A percentile compares a stretch with the other conserved stretches of the same genome.
Evolutionary conservation across 768 basidiomycete genomes (phyloP).

Genomic region (Tephrocybe rancida): DNA sequence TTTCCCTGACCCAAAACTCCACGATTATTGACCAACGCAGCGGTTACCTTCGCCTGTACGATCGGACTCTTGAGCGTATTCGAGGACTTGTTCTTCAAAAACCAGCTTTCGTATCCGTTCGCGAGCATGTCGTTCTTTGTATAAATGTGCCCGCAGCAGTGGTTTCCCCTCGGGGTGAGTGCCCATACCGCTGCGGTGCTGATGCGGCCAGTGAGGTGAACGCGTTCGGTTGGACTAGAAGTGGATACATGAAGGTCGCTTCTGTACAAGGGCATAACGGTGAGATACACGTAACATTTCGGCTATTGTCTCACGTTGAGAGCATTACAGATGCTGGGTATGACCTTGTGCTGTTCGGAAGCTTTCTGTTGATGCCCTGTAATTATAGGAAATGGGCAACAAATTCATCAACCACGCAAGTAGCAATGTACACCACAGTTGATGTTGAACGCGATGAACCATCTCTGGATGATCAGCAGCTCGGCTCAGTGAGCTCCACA

Average conservation of each 20-base stretch:
- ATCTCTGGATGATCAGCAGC: background rate
- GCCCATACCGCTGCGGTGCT: background rate
- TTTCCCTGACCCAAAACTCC: background rate
- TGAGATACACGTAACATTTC: background rate
- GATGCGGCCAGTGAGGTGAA: slow-evolving; percentile 3
- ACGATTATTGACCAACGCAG: background rate
- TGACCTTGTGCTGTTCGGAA: background rate
- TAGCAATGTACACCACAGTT: background rate
- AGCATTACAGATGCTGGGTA: slow-evolving; percentile 1
- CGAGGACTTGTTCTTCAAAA: background rate
- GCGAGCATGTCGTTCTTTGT: slow-evolving; percentile 1
- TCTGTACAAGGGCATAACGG: background rate
- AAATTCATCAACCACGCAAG: background rate
- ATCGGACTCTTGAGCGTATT: background rate
- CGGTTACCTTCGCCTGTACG: background rate
- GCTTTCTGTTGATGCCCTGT: background rate
- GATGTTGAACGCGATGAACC: background rate
- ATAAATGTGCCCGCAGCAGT: slow-evolving; percentile 3
- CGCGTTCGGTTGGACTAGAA: background rate
- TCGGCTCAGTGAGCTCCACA: background rate
- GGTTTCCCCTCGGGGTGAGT: background rate
- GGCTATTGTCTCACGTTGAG: background rate
- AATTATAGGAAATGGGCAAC: background rate
- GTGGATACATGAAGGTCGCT: background rate
- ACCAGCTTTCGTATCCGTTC: background rate